Percentiles rank a stretch among this genome's conserved stretches.
These are phyloP conservation scores for Verruconis gallopava DNA, from an alignment of 2,329 filamentous ascomycete genomes.

Conservation along the genomic window DNA sequence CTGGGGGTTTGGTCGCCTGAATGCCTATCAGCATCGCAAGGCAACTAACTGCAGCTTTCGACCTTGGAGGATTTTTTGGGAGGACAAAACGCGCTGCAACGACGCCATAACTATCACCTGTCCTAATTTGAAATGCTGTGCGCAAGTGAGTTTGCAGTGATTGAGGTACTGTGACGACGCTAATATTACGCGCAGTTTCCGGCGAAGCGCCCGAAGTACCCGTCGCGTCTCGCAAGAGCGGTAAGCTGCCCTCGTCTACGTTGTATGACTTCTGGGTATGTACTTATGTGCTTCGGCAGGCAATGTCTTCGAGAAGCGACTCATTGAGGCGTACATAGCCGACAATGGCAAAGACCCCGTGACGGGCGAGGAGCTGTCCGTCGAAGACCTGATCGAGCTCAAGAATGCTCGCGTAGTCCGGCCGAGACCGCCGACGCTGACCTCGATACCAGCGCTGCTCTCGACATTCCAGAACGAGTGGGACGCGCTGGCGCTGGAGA, in stretches of 20 bases:
- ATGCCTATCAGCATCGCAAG: too few relatives aligned
- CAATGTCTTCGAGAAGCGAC: constrained; percentile 83
- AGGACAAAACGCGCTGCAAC: too few relatives aligned
- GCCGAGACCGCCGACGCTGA: constrained; percentile 82
- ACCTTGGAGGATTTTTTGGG: too few relatives aligned
- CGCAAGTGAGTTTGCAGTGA: background rate
- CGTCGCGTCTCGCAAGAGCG: constrained; percentile 88
- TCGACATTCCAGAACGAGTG: constrained; percentile 97
- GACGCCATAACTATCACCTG: too few relatives aligned
- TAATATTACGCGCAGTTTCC: constrained; percentile 54
- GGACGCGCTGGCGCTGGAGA: constrained; percentile 86
- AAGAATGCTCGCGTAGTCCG: constrained; percentile 73
- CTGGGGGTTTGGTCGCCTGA: too few relatives aligned
- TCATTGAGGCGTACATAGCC: constrained; percentile 89
- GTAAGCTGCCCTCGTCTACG: constrained; percentile 37
- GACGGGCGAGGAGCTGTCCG: constrained; percentile 69
- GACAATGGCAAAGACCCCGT: constrained; percentile 89
- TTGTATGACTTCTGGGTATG: constrained; percentile 10
- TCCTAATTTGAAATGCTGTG: constrained; percentile 1
- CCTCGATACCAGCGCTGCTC: constrained; percentile 88
- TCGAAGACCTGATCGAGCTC: constrained; percentile 78
- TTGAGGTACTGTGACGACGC: background rate
- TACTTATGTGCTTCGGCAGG: constrained; percentile 39
- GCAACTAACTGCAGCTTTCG: too few relatives aligned
- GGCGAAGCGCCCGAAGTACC: constrained; percentile 92